Conservation (phyloP, 768 basidiomycete species). For the Tylopilus sp. region DNA sequence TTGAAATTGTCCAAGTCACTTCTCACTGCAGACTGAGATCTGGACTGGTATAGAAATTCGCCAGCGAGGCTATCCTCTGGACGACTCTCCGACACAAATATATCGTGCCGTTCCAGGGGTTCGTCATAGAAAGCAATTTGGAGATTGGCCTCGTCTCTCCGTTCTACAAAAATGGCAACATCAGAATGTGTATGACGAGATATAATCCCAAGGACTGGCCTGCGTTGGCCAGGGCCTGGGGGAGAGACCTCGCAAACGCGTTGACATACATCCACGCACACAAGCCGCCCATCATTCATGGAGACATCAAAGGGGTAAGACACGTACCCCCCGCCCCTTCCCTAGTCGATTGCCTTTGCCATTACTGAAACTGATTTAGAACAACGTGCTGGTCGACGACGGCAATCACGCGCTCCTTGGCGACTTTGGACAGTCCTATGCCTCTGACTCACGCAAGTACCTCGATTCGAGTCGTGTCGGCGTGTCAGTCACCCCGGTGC, state of each 20-base stretch:
- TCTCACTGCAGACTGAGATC: conserved; percentile 2
- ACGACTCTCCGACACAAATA: conserved; percentile 23
- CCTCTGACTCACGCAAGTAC: conserved; percentile 21
- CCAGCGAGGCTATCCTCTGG: conserved; percentile 30
- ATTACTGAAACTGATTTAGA: conserved; percentile 13
- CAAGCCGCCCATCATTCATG: conserved; percentile 34
- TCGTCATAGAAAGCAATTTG: conserved; percentile 3
- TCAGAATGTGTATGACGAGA: conserved; percentile 8
- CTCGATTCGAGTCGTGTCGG: conserved; percentile 25
- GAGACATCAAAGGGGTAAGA: conserved; percentile 39
- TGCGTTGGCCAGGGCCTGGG: conserved; percentile 7
- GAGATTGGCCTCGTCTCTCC: conserved; percentile 23
- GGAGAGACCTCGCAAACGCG: conserved; percentile 17
- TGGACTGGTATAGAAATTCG: conserved; percentile 15
- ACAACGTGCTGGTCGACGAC: conserved; percentile 23
- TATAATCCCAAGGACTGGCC: neutral
- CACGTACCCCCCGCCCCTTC: too few species aligned
- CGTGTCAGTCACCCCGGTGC: conserved; percentile 4
- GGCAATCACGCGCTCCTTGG: conserved; percentile 14
- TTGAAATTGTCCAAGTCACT: neutral
- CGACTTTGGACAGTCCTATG: conserved; percentile 28
- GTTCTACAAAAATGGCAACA: conserved; percentile 21
- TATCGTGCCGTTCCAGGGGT: conserved; percentile 26
- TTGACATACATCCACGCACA: conserved; percentile 23
- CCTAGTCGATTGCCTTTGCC: neutral